phyloP scores from a whole-genome alignment of 2,329 filamentous ascomycete genomes.

The Apiospora marii region DNA sequence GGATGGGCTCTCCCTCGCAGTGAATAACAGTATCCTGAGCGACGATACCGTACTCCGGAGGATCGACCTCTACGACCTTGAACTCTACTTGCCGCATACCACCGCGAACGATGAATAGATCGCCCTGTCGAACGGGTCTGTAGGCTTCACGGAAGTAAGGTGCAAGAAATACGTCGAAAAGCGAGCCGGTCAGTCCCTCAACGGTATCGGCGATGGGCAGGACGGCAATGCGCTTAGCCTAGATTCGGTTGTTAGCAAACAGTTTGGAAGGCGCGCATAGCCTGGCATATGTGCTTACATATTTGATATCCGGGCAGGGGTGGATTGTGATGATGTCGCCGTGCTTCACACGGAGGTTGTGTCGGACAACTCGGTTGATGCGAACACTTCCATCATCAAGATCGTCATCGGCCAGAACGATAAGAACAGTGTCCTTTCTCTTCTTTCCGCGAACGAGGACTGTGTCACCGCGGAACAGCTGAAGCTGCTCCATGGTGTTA shows the following conservation, averaged over 20 bases:
- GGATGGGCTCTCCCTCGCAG: slow-evolving; percentile 94
- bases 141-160: slow-evolving; percentile 99
- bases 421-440: slow-evolving; percentile 98
- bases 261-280: slow-evolving; percentile 23
- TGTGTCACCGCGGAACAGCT: slow-evolving; percentile 98
- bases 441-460: slow-evolving; percentile 99
- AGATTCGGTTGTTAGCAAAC: neutral
- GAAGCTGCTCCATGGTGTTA: slow-evolving; percentile 97
- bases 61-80: slow-evolving; percentile 98
- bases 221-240: slow-evolving; percentile 99
- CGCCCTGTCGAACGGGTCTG: slow-evolving; percentile 94
- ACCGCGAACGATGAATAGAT: slow-evolving; percentile 95
- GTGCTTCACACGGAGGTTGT: slow-evolving; percentile 98
- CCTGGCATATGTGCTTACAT: slow-evolving; percentile 69
- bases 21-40: slow-evolving; percentile 99
- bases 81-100: slow-evolving; percentile 99
- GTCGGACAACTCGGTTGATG: slow-evolving; percentile 97
- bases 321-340: slow-evolving; percentile 98
- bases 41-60: slow-evolving; percentile 97
- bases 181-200: slow-evolving; percentile 94
- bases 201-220: slow-evolving; percentile 98
- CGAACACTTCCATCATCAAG: slow-evolving; percentile 96
- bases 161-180: slow-evolving; percentile 98
- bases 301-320: slow-evolving; percentile 99
- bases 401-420: slow-evolving; percentile 96